Evolutionary conservation across 768 basidiomycete species (phyloP), one percentile per base, ranked within the genome.

Genomic region (Amanita polypyramis): DNA sequence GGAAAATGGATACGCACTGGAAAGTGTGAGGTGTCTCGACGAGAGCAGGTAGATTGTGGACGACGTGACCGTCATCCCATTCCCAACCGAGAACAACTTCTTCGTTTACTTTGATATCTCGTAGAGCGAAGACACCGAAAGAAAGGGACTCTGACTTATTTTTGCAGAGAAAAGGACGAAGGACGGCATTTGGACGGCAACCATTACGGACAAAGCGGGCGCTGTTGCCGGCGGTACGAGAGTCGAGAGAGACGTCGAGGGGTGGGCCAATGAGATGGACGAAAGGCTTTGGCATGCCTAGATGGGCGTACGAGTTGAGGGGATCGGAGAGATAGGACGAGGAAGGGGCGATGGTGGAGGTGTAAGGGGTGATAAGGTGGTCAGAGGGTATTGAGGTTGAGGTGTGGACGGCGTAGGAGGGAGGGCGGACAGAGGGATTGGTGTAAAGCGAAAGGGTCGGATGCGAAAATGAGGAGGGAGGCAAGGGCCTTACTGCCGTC

Each of bases 11-110:
- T 17, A 76, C 76, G 65, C 62, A 82, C 82, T 73, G 69, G 55
- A 81, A 80, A 49, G 73, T 56, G 50, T 70, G 64, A 4, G 80
- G 77, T 4, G 73, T 63, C 55, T 79, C 66, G 49, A 88, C 68
- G 43, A 87, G 63, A 6, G 79, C 79, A n/a, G 79, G 85, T 0
- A 91, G 67, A 51, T 72, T 67, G 62, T 95, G 93, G 0, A 94
- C 77, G 0, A 83, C 80, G 58, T 90, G 86, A 2, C 80, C 80
- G 57, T 98, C 94, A 56, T 97, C 93, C 94, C 94, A 98, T 60
- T 96, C 92, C 92, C 94, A 97, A 0, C 85, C 86, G 0, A 97
- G 65, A 0, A 93, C 79, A 15, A 97, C 76, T 65, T 97, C 94
- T 54, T 93, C 91, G 41, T 84, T 74, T 29, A 77, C 77, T 47